These are phyloP conservation scores for Sugiyamaella boreocaroliniensis DNA, from an alignment of 805 yeast species.

Conservation along the genomic window DNA sequence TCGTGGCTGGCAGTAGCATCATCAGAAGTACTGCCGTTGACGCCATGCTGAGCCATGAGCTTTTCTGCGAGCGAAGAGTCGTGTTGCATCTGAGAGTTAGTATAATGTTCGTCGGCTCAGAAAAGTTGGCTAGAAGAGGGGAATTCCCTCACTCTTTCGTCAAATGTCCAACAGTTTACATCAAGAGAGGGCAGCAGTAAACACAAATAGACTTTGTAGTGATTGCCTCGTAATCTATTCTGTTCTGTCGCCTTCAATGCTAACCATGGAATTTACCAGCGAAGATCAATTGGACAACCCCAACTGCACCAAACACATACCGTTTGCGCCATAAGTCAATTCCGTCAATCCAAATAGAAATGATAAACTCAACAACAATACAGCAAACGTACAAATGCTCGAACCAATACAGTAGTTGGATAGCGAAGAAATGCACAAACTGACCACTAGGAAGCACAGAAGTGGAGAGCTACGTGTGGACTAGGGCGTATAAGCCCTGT, in stretches of 20 bases:
- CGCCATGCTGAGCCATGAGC: slow-evolving; percentile 20
- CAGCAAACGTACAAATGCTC: not conserved
- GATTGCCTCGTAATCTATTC: no score
- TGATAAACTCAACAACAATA: not conserved
- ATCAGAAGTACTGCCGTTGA: slow-evolving; percentile 1
- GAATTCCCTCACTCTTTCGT: no score
- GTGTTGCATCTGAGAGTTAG: not conserved
- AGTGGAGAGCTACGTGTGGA: not conserved
- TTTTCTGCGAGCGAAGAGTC: slow-evolving; percentile 15
- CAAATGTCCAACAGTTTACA: no score
- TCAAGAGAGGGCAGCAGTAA: no score
- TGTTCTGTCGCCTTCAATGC: no score
- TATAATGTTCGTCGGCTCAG: no score
- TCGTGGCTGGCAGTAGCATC: not conserved
- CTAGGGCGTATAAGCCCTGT: not conserved
- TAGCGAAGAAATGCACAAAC: not conserved
- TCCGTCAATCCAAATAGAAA: not conserved
- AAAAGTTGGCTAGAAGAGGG: not conserved
- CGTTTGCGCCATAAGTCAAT: not conserved
- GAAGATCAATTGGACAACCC: no score
- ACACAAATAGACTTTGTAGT: no score
- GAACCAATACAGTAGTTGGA: not conserved
- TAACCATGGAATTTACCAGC: no score
- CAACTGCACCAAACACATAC: not conserved
- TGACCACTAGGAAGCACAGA: not conserved